Conservation (phyloP, 78 protist genomes). For the Cyanophora paradoxa region DNA sequence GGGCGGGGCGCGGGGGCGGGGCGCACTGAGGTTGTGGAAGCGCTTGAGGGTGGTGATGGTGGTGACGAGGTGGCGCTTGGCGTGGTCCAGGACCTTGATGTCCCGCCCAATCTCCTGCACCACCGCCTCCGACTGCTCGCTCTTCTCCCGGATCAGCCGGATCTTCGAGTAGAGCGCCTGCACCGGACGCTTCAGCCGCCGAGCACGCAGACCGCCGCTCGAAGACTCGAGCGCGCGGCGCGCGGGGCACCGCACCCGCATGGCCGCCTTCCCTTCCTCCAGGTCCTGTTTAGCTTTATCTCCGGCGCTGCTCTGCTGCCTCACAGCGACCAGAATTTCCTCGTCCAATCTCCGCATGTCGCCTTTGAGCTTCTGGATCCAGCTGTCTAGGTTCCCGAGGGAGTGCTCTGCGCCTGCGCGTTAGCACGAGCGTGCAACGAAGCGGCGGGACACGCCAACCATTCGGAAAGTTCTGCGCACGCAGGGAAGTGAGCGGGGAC, state of each 20-base stretch:
- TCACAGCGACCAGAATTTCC: slow-evolving; percentile 51
- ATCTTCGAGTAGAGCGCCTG: slow-evolving; percentile 56
- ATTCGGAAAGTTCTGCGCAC: background rate
- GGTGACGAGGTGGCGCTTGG: slow-evolving; percentile 69
- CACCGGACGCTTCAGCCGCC: no score
- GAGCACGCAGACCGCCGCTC: background rate
- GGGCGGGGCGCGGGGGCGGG: background rate
- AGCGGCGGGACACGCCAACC: background rate
- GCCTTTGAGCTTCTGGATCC: slow-evolving; percentile 22
- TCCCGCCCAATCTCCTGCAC: slow-evolving; percentile 76
- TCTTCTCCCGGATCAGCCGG: slow-evolving; percentile 53
- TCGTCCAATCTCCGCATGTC: slow-evolving; percentile 36
- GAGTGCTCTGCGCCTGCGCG: slow-evolving; percentile 22
- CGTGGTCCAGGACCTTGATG: slow-evolving; percentile 76
- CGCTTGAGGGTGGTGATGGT: slow-evolving; percentile 65
- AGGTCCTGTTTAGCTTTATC: slow-evolving; percentile 49
- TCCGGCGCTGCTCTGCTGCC: slow-evolving; percentile 48
- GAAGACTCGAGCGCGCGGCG: no score
- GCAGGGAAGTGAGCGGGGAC: no score
- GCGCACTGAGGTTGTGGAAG: slow-evolving; percentile 67
- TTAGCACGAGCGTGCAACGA: background rate
- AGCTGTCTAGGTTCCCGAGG: slow-evolving; percentile 17
- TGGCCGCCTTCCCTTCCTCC: slow-evolving; percentile 51
- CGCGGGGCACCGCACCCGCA: no score
- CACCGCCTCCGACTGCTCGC: slow-evolving; percentile 69